These are phyloP conservation scores for Cornus controversa DNA, from an alignment of 148 eudicot genomes.

Conservation along the genomic window DNA sequence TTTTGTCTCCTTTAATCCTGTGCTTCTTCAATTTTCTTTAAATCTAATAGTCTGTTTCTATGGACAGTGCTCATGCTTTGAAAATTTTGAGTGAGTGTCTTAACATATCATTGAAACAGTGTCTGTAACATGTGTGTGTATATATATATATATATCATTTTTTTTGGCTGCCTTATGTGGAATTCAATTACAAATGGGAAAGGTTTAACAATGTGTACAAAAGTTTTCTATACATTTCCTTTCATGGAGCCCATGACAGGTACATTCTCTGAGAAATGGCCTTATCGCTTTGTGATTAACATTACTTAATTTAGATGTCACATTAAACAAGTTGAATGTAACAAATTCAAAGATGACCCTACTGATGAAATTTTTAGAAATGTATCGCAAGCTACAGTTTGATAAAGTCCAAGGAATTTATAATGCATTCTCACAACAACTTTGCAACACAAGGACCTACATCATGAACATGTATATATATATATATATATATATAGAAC, in stretches of 20 bases:
- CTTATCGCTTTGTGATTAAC: not conserved
- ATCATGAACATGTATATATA: too few species aligned
- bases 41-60: too few species aligned
- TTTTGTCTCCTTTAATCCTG: not conserved
- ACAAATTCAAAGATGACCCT: constrained; percentile 4
- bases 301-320: not conserved
- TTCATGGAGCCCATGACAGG: not conserved
- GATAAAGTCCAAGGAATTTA: not conserved
- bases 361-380: not conserved
- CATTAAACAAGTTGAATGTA: not conserved
- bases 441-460: too few species aligned
- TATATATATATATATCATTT: not conserved
- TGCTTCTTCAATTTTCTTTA: not conserved
- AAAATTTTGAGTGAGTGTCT: not conserved
- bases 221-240: not conserved
- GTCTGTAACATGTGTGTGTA: not conserved
- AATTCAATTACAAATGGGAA: not conserved
- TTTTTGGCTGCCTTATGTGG: not conserved
- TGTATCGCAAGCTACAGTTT: not conserved
- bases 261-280: not conserved
- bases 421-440: too few species aligned
- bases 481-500: too few species aligned
- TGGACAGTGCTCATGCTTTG: not conserved
- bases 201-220: not conserved
- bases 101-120: not conserved